Percentiles rank a stretch among this genome's conserved stretches.
Evolutionary conservation across 2,329 filamentous ascomycete species (phyloP).

Genomic region (Salinomyces thailandicus): DNA sequence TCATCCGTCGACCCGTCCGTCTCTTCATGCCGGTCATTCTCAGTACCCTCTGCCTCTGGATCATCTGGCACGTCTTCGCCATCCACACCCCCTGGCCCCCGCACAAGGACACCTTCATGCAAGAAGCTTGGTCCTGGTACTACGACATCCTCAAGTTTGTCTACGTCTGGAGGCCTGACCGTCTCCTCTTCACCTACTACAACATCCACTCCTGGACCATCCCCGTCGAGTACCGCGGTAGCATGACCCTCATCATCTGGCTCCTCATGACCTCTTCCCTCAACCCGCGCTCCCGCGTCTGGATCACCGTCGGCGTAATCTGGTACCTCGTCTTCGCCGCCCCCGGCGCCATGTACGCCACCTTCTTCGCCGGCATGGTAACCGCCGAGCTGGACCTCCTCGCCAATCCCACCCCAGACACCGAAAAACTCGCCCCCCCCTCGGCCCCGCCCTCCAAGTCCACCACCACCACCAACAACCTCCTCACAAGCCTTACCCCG

Average conservation of each 20-base stretch:
- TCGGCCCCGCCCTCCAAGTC: neutral
- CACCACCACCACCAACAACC: neutral
- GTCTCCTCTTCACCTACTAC: conserved; percentile 19
- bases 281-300: conserved; percentile 9
- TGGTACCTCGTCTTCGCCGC: conserved; percentile 11
- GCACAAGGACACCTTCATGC: conserved; percentile 32
- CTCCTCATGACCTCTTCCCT: conserved; percentile 40
- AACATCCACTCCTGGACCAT: conserved; percentile 45
- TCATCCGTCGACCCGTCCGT: conserved; percentile 41
- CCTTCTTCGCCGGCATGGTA: conserved; percentile 52
- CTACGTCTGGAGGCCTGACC: conserved; percentile 47
- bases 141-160: conserved; percentile 56
- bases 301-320: conserved; percentile 11
- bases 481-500: conserved; percentile 6
- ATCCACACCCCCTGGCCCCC: conserved; percentile 29
- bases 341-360: conserved; percentile 47
- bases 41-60: conserved; percentile 42
- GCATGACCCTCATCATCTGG: conserved; percentile 50
- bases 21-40: conserved; percentile 43
- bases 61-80: conserved; percentile 44
- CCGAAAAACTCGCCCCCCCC: neutral
- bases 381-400: conserved; percentile 51
- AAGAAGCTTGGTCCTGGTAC: conserved; percentile 41
- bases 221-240: conserved; percentile 53
- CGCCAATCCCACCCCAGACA: conserved; percentile 2